Base-by-base conservation (phyloP, 176 grass and related monocot species). In the Alloteropsis semialata region DNA sequence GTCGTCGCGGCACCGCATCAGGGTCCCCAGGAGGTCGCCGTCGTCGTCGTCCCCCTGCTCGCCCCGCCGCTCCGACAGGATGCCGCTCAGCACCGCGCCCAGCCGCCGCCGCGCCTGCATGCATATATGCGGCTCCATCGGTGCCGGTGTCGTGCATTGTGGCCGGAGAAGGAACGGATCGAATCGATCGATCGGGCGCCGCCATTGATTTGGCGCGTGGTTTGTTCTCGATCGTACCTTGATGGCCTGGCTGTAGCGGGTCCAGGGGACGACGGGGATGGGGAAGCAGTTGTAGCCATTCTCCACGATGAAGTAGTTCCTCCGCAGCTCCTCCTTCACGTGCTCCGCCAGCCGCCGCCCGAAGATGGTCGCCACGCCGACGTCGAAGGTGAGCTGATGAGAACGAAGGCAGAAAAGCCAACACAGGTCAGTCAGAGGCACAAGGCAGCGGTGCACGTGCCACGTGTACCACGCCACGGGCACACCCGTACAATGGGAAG, bases 271-370 rank as follows among this genome's bases (percentile, higher is more conserved):
- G 64, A 87, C 44, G 57, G 8, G 55, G 59, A 22, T 88, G 72
- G 92, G 83, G 83, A 91, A 87, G 50, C 86, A 84, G 69, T 94
- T 94, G 80, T 94, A 94, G 46, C 92, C 92, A 17, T 61, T 81
- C 79, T 94, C 89, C 18, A 94, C 48, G 76, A 64, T 29, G 75
- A 62, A 63, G 81, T 89, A 94, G 80, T 84, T 81, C 56, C 28
- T 74, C 70, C 79, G 84, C 16, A 94, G 62, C 78, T 86, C 89
- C 53, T 66, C 50, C 69, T 67, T 88, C 54, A 65, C 22, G 0
- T 72, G 37, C 24, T 37, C 27, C 2, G 80, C 75, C 30, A 94
- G 39, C 34, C 37, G 53, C 39, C 70, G 83, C 15, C 89, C 92
- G 59, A 94, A 94, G 62, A 89, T 55, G 14, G 76, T 43, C 4